phyloP scores from a whole-genome alignment of 2,329 filamentous ascomycete genomes.

The Dryadomyces sulphureus region DNA sequence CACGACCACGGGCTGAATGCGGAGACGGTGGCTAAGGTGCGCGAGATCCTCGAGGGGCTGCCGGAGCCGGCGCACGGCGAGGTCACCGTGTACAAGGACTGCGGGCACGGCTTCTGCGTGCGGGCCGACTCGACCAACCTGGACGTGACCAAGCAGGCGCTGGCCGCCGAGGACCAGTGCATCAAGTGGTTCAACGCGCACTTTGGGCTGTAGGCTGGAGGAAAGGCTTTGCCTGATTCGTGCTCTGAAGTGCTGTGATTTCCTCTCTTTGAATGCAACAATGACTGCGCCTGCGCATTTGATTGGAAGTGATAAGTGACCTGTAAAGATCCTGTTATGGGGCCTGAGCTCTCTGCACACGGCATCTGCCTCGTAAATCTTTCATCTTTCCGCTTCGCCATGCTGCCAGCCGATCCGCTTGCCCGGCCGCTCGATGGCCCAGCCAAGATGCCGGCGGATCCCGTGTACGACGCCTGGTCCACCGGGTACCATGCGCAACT shows the following conservation, averaged over 20 bases:
- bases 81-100: conserved; percentile 21
- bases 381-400: too few relatives aligned
- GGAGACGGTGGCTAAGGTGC: conserved; percentile 19
- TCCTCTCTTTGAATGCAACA: too few relatives aligned
- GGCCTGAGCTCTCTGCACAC: too few relatives aligned
- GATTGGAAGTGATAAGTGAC: too few relatives aligned
- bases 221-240: too few relatives aligned
- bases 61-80: conserved; percentile 20
- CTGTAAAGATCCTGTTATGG: too few relatives aligned
- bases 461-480: conserved; percentile 26
- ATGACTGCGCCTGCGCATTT: too few relatives aligned
- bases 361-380: too few relatives aligned
- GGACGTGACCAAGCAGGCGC: conserved; percentile 15
- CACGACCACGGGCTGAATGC: conserved; percentile 24
- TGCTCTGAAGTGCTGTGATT: too few relatives aligned
- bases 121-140: conserved; percentile 16
- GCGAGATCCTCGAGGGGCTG: conserved; percentile 19
- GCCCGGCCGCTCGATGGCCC: conserved; percentile 17
- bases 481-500: conserved; percentile 17
- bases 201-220: neutral
- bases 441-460: conserved; percentile 20
- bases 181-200: conserved; percentile 19
- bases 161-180: conserved; percentile 19
- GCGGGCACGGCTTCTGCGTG: conserved; percentile 26
- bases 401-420: conserved; percentile 20